Conservation (phyloP, 495 filamentous ascomycete genomes). For the Trichoderma gamsii region DNA sequence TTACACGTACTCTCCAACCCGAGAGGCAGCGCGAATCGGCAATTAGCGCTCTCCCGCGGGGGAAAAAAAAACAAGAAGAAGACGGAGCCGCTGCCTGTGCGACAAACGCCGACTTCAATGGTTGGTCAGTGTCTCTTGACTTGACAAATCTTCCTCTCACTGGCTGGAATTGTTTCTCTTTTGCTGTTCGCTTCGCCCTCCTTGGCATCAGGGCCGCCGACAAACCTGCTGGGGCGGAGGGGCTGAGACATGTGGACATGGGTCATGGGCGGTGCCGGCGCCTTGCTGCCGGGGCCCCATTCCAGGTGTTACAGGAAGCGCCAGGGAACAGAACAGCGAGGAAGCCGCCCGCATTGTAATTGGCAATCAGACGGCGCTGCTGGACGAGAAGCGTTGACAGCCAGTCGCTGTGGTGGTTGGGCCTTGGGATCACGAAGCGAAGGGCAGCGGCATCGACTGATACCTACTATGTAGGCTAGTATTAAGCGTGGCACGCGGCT, state of each 20-base stretch:
- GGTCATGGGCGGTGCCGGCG: background rate
- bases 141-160: too few species aligned
- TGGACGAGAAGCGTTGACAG: too few species aligned
- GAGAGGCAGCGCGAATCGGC: background rate
- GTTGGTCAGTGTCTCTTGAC: background rate
- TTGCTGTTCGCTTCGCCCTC: background rate
- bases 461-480: too few species aligned
- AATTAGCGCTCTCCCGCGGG: background rate
- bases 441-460: too few species aligned
- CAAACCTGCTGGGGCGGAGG: background rate
- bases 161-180: background rate
- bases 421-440: too few species aligned
- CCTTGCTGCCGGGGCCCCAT: background rate
- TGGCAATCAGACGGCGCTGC: background rate
- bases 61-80: background rate
- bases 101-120: background rate
- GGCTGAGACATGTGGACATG: slow-evolving; percentile 8
- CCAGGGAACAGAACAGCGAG: background rate
- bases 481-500: too few species aligned
- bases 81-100: background rate
- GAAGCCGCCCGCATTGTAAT: background rate
- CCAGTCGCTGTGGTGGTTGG: too few species aligned
- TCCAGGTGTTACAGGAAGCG: slow-evolving; percentile 5
- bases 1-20: background rate
- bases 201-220: background rate